These are phyloP conservation scores for Annona cherimola DNA, from an alignment of 164 flowering plant species.

Conservation along the genomic window DNA sequence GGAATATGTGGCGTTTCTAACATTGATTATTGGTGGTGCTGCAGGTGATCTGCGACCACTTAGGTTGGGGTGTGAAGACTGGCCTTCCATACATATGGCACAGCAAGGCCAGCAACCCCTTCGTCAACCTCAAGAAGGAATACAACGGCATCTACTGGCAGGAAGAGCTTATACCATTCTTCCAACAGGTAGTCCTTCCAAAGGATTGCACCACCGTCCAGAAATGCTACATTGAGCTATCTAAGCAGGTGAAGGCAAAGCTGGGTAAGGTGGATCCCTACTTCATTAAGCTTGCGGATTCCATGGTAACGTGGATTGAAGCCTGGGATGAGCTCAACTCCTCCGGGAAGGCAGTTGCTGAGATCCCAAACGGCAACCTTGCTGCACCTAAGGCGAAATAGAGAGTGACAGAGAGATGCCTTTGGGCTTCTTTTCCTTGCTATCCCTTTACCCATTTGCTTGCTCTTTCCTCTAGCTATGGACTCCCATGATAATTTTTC, in stretches of 20 bases:
- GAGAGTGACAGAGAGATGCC: neutral
- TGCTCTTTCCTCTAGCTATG: neutral
- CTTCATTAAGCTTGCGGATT: constrained; percentile 65
- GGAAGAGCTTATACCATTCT: constrained; percentile 75
- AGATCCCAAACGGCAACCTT: constrained; percentile 21
- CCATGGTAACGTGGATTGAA: constrained; percentile 79
- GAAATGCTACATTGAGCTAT: constrained; percentile 59
- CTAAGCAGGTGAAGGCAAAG: constrained; percentile 60
- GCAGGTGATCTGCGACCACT: constrained; percentile 74
- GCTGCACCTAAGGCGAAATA: constrained; percentile 12
- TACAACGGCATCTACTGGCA: constrained; percentile 76
- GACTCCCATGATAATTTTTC: neutral
- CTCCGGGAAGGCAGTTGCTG: constrained; percentile 19
- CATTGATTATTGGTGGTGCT: neutral
- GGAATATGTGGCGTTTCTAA: neutral
- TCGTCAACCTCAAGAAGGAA: constrained; percentile 67
- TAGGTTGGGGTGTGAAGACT: constrained; percentile 66
- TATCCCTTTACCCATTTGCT: neutral
- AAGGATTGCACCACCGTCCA: constrained; percentile 63
- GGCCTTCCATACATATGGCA: constrained; percentile 79
- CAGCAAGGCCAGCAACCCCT: constrained; percentile 78
- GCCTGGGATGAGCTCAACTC: constrained; percentile 83
- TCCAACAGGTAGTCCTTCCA: constrained; percentile 49
- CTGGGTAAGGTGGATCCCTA: constrained; percentile 63
- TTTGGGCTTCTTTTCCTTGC: neutral